Base-by-base conservation (phyloP, 805 yeast species). In the Wickerhamiella shivajii region DNA sequence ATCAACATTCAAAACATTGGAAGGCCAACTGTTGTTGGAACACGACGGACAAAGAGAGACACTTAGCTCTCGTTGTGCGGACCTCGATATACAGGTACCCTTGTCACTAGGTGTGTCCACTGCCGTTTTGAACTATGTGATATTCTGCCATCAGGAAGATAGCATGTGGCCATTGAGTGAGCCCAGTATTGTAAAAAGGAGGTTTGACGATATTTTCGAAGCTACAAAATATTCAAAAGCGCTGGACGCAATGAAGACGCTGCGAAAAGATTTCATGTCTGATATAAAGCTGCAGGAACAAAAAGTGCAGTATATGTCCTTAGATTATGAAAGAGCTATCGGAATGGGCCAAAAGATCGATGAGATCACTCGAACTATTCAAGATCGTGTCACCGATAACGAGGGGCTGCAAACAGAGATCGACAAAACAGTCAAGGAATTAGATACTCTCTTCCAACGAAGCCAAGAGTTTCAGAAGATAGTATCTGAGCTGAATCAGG, bases 121-220 rank as follows among this genome's bases (percentile, higher is more conserved):
- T 38, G 79, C 97, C 0, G 71, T 90, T 35, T 57, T 90, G 33
- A 94, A 87, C 44, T 81, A 83, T 51, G 98, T 90, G 26, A 75
- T 87, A 1, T 90, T 90, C 56, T 87, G 98, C 49, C 99, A 90
- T 50, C 99, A 90, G 53, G 99, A 90, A 49, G 99, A 90, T 39
- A 75, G 87, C 45, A 56, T 83, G 18, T 90, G 99, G 99, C 99
- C 99, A 1, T 61, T 90, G 30, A 45, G 55, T 2, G 99, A 90
- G 54, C 92, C 98, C 1, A 66, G 93, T 2, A 67, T 67, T 9
- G 64, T 90, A 51, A 92, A 90, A 56, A 85, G 85, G 56, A 68
- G 87, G 34, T 92, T 90, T 47, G 98, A 90, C 53, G 98, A 90
- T 54, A 87, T 90, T 6, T 90, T 90, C 49, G 96, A 90, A 55